Base-by-base conservation (phyloP, 331 rosid genomes). In the Pyracantha coccinea region DNA sequence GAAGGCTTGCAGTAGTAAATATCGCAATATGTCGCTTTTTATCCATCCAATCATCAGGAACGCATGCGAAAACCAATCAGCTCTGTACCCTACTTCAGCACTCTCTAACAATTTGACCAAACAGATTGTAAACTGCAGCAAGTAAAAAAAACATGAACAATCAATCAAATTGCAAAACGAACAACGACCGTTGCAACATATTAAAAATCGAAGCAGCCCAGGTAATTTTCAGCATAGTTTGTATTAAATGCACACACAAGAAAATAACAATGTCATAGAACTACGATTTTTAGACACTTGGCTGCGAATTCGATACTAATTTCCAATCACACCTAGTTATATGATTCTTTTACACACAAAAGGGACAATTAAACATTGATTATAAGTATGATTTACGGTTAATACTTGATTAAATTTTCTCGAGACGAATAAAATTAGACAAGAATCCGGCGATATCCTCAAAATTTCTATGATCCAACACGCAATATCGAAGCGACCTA, bases 1-100 rank as follows among this genome's bases (percentile, higher is more conserved):
- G 99, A 85, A 94, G 96, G 84, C 99, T 91, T 59, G 99, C 99
- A n/a, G 99, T 90, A 17, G 99, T 94, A 71, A 91, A 88, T 82
- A 94, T 90, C 44, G 92, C 96, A 82, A 94, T 83, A 75, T 94
- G 89, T 31, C 68, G 82, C 82, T 86, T 87, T 71, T 72, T 77
- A 77, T 86, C 90, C 97, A 90, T 90, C 77, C 66, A 54, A 44
- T 79, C 77, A 68, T 80, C 61, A 78, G 75, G 28, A 68, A 81
- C 17, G 64, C 72, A 79, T 1, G 44, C 21, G 35, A 74, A 70
- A 74, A 66, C 67, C 72, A 41, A 64, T 60, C 59, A 53, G 31
- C 75, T 65, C 59, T 66, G 59, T n/a, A 66, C 17, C 72, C 74
- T 73, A 24, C 41, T 38, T 4, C 28, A 58, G 63, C 3, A 21